Evolutionary conservation across 441 rosid species (phyloP), one percentile per base, ranked within the genome.

Genomic region (Rhodomyrtus psidioides): DNA sequence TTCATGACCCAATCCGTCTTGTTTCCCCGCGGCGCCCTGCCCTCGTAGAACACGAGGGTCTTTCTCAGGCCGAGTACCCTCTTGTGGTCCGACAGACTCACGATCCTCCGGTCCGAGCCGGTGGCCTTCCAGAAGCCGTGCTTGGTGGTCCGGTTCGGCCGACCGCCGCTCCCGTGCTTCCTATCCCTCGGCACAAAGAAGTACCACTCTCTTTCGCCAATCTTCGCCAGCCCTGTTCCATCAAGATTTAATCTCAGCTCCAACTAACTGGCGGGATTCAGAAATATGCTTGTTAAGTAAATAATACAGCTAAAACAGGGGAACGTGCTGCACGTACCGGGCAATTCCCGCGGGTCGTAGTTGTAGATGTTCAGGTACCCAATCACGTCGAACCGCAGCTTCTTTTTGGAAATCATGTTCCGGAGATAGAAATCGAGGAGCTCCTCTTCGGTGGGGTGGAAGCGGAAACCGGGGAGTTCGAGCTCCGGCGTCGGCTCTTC

Each of bases 1-100:
- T 95, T 97, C 99, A 97, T 97, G 79, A 97, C 92, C 99, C 99
- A 97, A 86, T 97, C 99, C 55, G 99, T 96, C 88, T 93, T 97
- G 89, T 34, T 76, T 44, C 99, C 99, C 70, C 91, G 91, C 0
- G 99, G 99, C 2, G 99, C 99, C 90, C 97, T 94, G 44, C 99
- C 99, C 88, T 85, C 75, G 53, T 97, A 97, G 93, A 97, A 97
- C 89, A 97, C 99, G 59, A 97, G 98, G 30, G 99, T 97, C 87
- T 97, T 97, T 90, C 92, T 93, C 21, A 96, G 89, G 34, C 99
- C 99, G 39, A 96, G 90, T 14, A 93, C 86, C 83, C 92, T 93
- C 86, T 95, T 96, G 9, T 92, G 96, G 6, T 91, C 98, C 6
- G 97, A 91, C 26, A 93, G 84, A 88, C 93, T 93, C 83, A 93